Evolutionary conservation across 495 filamentous ascomycete species (phyloP).

Genomic region (Halenospora varia): DNA sequence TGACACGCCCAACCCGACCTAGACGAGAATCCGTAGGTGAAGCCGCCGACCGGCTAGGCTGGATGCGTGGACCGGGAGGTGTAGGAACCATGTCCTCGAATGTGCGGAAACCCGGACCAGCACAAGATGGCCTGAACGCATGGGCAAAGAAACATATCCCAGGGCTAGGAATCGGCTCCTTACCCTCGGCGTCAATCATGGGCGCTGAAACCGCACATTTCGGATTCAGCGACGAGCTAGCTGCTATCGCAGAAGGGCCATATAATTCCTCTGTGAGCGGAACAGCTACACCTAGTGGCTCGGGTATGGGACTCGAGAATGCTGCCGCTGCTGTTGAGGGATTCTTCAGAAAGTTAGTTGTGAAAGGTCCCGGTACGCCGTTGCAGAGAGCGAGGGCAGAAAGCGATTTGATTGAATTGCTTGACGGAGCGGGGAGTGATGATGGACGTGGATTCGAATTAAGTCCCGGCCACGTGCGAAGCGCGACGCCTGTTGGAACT

Average conservation of each 20-base stretch:
- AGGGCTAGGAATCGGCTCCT: conserved; percentile 54
- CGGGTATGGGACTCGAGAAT: conserved; percentile 61
- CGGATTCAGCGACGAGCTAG: conserved; percentile 37
- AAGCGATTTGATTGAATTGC: conserved; percentile 80
- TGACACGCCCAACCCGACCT: conserved; percentile 16
- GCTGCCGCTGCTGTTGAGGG: conserved; percentile 81
- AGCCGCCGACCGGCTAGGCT: conserved; percentile 31
- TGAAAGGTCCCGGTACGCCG: conserved; percentile 49
- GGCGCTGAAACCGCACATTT: conserved; percentile 43
- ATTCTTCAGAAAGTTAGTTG: conserved; percentile 80
- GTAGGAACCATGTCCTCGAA: conserved; percentile 73
- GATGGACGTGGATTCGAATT: conserved; percentile 36
- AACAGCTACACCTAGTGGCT: conserved; percentile 22
- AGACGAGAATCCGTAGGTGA: conserved; percentile 20
- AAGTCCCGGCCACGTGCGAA: conserved; percentile 7
- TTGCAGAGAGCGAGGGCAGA: conserved; percentile 33
- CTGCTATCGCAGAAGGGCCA: conserved; percentile 45
- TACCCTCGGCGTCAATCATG: conserved; percentile 50
- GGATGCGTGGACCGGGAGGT: conserved; percentile 75
- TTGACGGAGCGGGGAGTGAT: conserved; percentile 53
- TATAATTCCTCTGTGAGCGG: conserved; percentile 34
- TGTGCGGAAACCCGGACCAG: conserved; percentile 71
- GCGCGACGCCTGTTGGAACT: conserved; percentile 6
- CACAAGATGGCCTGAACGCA: conserved; percentile 72
- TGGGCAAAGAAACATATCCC: conserved; percentile 76